Conservation (phyloP, 2,329 filamentous ascomycete genomes). For the Fusarium gaditjirri region DNA sequence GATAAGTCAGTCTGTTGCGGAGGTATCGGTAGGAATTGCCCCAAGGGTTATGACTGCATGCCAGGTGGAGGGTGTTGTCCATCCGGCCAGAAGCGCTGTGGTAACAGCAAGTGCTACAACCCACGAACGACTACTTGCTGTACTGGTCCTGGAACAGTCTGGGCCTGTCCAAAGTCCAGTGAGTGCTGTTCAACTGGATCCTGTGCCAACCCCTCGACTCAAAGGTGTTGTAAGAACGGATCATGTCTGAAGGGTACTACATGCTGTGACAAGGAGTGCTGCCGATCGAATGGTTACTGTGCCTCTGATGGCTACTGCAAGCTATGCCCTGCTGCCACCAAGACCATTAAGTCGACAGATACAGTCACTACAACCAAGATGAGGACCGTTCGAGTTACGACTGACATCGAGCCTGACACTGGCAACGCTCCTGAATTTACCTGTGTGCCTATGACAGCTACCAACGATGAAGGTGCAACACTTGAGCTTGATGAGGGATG, state of each 20-base stretch:
- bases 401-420: constrained; percentile 8
- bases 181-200: constrained; percentile 1
- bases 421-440: constrained; percentile 12
- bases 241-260: neutral
- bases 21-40: neutral
- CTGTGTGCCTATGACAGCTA: constrained; percentile 6
- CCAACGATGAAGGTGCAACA: neutral
- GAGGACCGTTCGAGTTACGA: constrained; percentile 2
- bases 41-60: constrained; percentile 5
- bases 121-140: neutral
- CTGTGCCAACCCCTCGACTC: neutral
- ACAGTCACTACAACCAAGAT: constrained; percentile 4
- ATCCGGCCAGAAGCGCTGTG: neutral
- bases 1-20: neutral
- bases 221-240: constrained; percentile 8
- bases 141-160: neutral
- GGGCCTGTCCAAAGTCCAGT: neutral
- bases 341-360: neutral
- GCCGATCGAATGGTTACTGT: neutral
- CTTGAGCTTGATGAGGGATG: constrained; percentile 9
- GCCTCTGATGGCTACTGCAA: constrained; percentile 4
- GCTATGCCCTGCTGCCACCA: constrained; percentile 1
- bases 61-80: constrained; percentile 9
- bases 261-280: constrained; percentile 11
- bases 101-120: constrained; percentile 18